Base-by-base conservation (phyloP, 2,329 filamentous ascomycete species). In the Trichophyton simii region DNA sequence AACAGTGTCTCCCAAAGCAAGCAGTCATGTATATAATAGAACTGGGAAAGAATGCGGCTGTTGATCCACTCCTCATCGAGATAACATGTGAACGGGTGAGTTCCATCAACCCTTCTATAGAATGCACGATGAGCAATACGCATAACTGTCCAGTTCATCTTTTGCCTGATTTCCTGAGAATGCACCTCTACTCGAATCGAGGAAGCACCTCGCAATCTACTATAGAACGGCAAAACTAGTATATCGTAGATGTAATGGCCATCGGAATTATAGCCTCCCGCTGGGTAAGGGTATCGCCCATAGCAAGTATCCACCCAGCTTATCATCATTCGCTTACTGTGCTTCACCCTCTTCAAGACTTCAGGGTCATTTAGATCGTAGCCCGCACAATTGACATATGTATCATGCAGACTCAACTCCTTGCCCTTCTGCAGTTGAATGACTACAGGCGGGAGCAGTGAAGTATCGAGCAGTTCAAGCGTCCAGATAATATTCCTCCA, bases 401-500 rank as follows among this genome's bases (percentile, higher is more conserved):
- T 3, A 11, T 50, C 46, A 28, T 50, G 20, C 13, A 28, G 6
- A 9, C 25, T 28, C 6, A 28, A 28, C 8, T 52, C 20, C 22
- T 52, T 52, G 11, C 20, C 46, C 20, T 52, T 15, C 41, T 25
- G 57, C 11, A 58, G 57, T 28, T 3, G 36, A n/a, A 58, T 58
- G 3, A 18, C 25, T 13, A 58, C 6, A 13, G 36, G 34, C 8
- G 57, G 57, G 20, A 58, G 36, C 36, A 15, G 8, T 25, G 31
- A 13, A 18, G 20, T n/a, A 9, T 58, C 22, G 1, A 58, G 38
- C 3, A 58, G 4, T 18, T 46, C 41, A 46, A 58, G 18, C 6
- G 57, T 58, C 5, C 57, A 31, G 25, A 44, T 7, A 13, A 58
- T 25, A 18, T 46, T 58, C 22, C 57, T 58, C 57, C 57, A 58